Conservation (phyloP, 2,329 filamentous ascomycete species). For the Alternaria sp. region DNA sequence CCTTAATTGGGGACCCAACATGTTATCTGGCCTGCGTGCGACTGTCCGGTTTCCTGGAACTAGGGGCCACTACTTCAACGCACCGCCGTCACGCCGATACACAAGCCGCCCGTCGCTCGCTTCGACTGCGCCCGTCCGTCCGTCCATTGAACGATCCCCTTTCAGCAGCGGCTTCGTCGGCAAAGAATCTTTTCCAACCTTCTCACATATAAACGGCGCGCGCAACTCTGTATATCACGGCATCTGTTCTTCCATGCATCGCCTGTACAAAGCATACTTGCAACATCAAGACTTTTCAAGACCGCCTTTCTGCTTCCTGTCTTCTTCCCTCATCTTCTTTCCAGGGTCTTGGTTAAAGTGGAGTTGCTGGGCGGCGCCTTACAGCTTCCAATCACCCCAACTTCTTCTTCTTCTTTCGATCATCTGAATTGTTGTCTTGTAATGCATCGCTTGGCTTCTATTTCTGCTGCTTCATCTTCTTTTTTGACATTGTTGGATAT, state of each 20-base stretch:
- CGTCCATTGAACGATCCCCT: slow-evolving; percentile 2
- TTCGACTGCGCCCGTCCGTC: not conserved
- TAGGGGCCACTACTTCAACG: not conserved
- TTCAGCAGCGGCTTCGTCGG: slow-evolving; percentile 15
- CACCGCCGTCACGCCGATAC: not conserved
- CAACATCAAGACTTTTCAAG: not conserved
- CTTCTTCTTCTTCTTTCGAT: not conserved
- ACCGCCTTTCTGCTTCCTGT: not conserved
- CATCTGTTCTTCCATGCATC: slow-evolving; percentile 29
- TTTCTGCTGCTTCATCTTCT: not conserved
- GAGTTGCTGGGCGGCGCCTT: not conserved
- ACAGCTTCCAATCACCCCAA: not conserved
- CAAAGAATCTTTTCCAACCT: slow-evolving; percentile 1
- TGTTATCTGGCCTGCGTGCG: not conserved
- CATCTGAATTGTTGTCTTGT: not conserved
- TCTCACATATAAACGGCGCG: slow-evolving; percentile 25
- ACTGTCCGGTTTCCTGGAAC: not conserved
- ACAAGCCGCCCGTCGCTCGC: not conserved
- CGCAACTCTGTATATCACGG: slow-evolving; percentile 29
- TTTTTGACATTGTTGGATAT: not conserved
- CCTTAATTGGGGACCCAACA: slow-evolving; percentile 5
- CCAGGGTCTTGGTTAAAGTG: not conserved
- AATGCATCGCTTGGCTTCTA: not conserved
- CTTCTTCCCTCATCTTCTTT: not conserved
- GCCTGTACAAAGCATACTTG: slow-evolving; percentile 25